Base-by-base conservation (phyloP, 805 yeast species). In the Wickerhamomyces bovis region DNA sequence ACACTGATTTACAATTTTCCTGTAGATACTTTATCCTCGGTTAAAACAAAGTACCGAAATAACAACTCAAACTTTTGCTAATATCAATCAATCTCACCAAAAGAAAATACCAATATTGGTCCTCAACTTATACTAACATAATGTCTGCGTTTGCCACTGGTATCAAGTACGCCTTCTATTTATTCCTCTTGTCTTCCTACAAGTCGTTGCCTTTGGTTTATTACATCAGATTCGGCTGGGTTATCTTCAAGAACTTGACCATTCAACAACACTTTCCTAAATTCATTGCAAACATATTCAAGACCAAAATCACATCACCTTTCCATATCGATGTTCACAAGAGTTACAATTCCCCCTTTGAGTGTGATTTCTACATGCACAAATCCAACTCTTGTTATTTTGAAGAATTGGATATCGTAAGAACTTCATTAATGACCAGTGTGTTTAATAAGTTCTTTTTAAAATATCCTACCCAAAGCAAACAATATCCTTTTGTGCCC, bases 361-460 rank as follows among this genome's bases (percentile, higher is more conserved):
- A 90, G 61, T 81, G 88, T 60, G 97, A 90, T 64, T 77, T 86
- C 69, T 88, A 88, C 60, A 57, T 89, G 42, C 98, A 90, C 70
- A 92, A 90, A 68, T 80, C 85, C 47, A 92, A 92, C 63, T 81
- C 92, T 7, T 85, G 96, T 1, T 92, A 90, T 65, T 84, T 85
- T 58, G 67, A 72, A 18, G 97, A 90, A 54, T 69, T 88, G 61
- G 97, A 90, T 61, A 72, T 89, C 51, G 80, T 87, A 3, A 78
- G 97, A 60, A 73, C 85, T 8, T 78, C 80, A 47, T 64, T 83
- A 45, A 68, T 89, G 68, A 66, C 77, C 21, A 63, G 67, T 40
- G 66, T 79, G 6, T 77, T 90, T 55, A 82, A 78, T 56, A 75
- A 74, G 52, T 68, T 79, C 47, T 80, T 83, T 55, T 61, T 68